Conservation (phyloP, 768 basidiomycete genomes). For the Russula compacta region DNA sequence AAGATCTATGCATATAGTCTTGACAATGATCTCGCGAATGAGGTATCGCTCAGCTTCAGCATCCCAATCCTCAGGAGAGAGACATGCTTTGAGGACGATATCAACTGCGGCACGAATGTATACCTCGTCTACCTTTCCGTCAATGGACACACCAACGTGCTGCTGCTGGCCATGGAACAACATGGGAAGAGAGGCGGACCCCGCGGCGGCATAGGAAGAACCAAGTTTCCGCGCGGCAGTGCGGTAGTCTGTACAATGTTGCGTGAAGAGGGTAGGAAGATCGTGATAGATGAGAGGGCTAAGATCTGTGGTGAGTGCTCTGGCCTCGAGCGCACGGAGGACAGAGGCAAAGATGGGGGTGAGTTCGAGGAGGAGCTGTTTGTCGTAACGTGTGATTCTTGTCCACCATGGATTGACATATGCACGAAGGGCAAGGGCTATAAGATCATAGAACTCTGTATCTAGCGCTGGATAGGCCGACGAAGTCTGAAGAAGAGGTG, state of each 20-base stretch:
- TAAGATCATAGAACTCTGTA: conserved; percentile 65
- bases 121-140: conserved; percentile 59
- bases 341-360: conserved; percentile 48
- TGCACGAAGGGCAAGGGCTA: conserved; percentile 72
- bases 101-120: conserved; percentile 79
- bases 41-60: conserved; percentile 76
- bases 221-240: conserved; percentile 50
- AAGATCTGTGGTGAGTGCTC: conserved; percentile 47
- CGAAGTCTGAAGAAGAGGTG: conserved; percentile 43
- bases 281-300: conserved; percentile 52
- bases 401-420: conserved; percentile 83
- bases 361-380: conserved; percentile 68
- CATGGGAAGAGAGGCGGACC: conserved; percentile 48
- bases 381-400: conserved; percentile 75
- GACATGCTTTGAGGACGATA: conserved; percentile 58
- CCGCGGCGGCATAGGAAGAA: conserved; percentile 64
- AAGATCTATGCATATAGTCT: conserved; percentile 49
- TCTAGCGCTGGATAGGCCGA: conserved; percentile 45
- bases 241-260: conserved; percentile 75
- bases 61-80: conserved; percentile 71
- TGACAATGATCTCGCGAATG: conserved; percentile 74
- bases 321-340: conserved; percentile 50
- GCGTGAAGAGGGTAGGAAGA: conserved; percentile 55
- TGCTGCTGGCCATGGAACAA: conserved; percentile 79
- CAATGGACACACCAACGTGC: conserved; percentile 66